Conservation (phyloP, 1,284 basidiomycete genomes). For the Fomitopsis pinicola region DNA sequence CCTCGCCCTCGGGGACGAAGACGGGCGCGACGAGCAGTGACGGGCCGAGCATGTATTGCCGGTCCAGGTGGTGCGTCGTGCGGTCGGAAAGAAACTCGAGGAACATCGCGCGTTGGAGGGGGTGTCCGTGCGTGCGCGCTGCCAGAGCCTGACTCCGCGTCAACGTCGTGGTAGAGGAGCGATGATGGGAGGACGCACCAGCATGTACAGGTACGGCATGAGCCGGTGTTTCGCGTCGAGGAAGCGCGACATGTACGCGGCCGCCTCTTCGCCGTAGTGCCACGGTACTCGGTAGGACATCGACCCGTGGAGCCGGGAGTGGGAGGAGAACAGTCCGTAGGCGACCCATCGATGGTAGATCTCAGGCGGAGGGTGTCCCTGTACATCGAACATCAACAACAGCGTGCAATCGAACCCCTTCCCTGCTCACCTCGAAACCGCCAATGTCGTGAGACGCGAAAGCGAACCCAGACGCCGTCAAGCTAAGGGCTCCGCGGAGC, state of each 20-base stretch:
- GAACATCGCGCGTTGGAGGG: constrained; percentile 71
- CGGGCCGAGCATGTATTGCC: constrained; percentile 69
- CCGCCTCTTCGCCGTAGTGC: constrained; percentile 71
- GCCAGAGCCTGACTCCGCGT: constrained; percentile 47
- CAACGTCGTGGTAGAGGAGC: neutral
- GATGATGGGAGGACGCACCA: constrained; percentile 36
- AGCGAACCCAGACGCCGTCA: constrained; percentile 66
- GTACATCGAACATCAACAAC: neutral
- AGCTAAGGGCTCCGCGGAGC: constrained; percentile 60
- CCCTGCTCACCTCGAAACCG: constrained; percentile 52
- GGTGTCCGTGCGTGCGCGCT: constrained; percentile 54
- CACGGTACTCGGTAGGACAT: constrained; percentile 73
- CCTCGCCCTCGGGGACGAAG: constrained; percentile 53
- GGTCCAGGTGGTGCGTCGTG: constrained; percentile 60
- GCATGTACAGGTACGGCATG: constrained; percentile 70
- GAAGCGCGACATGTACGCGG: constrained; percentile 60
- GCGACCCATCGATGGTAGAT: constrained; percentile 78
- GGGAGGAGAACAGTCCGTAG: constrained; percentile 65
- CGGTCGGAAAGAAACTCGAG: constrained; percentile 68
- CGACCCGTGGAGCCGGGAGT: constrained; percentile 70
- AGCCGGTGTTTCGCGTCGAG: constrained; percentile 65
- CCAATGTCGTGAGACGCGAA: constrained; percentile 76
- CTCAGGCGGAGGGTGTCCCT: constrained; percentile 64
- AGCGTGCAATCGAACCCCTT: neutral
- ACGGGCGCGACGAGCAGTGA: constrained; percentile 73